These are phyloP conservation scores for Yarrowia sp. DNA, from an alignment of 805 yeast genomes.

Conservation along the genomic window DNA sequence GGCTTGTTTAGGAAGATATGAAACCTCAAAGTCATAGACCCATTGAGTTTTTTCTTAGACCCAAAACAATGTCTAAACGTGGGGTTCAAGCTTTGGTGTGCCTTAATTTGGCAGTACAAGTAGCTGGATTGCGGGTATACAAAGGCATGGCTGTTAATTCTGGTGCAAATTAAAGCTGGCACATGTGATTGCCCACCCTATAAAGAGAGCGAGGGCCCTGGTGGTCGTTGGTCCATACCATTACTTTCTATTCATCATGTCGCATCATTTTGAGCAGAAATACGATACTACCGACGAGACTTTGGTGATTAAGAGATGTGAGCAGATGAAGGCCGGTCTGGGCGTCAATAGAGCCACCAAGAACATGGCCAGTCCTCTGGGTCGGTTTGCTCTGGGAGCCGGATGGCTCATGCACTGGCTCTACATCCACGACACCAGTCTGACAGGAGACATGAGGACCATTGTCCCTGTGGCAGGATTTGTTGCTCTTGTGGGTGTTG, in stretches of 20 bases:
- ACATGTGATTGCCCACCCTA: not conserved
- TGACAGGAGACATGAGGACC: not conserved
- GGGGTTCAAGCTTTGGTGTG: conserved; percentile 6
- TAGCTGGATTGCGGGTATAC: not conserved
- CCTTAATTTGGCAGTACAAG: not conserved
- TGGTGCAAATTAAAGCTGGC: not conserved
- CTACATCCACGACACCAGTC: not conserved
- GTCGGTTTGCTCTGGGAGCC: not conserved
- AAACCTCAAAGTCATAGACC: not conserved
- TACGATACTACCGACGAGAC: conserved; percentile 1
- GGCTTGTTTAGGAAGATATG: not conserved
- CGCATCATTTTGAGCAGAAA: not conserved
- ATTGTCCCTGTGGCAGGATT: not conserved
- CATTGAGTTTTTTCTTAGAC: not conserved
- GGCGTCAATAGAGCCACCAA: conserved; percentile 11
- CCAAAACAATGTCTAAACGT: not conserved
- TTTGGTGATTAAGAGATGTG: not conserved
- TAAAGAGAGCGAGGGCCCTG: not conserved
- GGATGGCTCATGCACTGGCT: conserved; percentile 20
- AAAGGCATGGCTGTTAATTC: not conserved
- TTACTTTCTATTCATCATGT: not conserved
- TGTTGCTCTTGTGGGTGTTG: not conserved
- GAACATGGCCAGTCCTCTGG: conserved; percentile 14
- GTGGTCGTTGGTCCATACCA: no score
- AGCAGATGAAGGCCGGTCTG: conserved; percentile 9